Evolutionary conservation across 2,329 filamentous ascomycete species (phyloP).

Genomic region (Cercospora sp.): DNA sequence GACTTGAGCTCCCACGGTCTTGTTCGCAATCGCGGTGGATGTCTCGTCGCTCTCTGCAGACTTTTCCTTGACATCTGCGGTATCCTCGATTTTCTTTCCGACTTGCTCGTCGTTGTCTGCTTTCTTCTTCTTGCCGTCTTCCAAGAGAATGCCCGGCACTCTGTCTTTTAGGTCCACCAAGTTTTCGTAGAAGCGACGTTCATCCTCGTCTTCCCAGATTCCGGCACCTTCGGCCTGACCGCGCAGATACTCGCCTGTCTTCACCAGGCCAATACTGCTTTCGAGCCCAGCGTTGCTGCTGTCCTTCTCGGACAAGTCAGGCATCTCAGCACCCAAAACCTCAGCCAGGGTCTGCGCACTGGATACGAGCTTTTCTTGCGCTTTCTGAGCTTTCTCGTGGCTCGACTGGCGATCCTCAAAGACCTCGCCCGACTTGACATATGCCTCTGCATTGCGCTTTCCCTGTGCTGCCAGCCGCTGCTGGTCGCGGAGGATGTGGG

Average conservation of each 20-base stretch:
- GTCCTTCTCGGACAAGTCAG: constrained; percentile 82
- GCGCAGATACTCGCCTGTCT: constrained; percentile 87
- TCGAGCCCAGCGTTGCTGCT: constrained; percentile 60
- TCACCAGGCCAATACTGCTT: constrained; percentile 86
- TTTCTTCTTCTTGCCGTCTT: constrained; percentile 95
- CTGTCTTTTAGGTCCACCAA: constrained; percentile 92
- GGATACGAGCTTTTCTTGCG: constrained; percentile 82
- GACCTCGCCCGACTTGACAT: constrained; percentile 96
- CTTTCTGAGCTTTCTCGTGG: constrained; percentile 90
- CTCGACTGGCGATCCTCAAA: constrained; percentile 96
- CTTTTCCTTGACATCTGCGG: constrained; percentile 54
- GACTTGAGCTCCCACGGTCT: constrained; percentile 94
- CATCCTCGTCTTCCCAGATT: constrained; percentile 98
- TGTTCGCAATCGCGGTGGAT: constrained; percentile 94
- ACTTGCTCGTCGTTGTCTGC: constrained; percentile 75
- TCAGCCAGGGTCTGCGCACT: constrained; percentile 93
- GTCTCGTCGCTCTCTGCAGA: constrained; percentile 68
- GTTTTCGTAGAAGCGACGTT: constrained; percentile 97
- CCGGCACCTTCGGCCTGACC: constrained; percentile 87
- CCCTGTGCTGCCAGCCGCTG: constrained; percentile 83
- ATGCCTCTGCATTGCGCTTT: constrained; percentile 93
- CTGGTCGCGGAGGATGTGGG: constrained; percentile 85
- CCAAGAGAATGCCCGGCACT: constrained; percentile 87
- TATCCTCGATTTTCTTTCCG: constrained; percentile 68
- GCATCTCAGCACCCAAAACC: constrained; percentile 86